Conservation (phyloP, 192 early-diverging fungal species). For the Funneliformis mosseae region DNA sequence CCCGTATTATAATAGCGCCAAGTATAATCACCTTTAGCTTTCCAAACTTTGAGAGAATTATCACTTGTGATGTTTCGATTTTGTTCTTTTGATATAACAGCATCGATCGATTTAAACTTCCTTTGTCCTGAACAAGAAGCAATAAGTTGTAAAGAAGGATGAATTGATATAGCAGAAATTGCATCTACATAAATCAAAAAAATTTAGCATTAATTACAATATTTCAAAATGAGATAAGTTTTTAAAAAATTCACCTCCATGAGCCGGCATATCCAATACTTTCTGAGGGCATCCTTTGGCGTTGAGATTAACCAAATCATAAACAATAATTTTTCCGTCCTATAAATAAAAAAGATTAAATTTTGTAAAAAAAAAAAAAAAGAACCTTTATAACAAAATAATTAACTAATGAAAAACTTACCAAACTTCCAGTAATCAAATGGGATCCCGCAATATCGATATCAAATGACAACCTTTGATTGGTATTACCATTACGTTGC, state of each 20-base stretch:
- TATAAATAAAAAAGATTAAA: conserved; percentile 21
- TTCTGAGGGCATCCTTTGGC: conserved; percentile 29
- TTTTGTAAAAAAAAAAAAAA: background rate
- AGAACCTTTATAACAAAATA: background rate
- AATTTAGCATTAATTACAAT: background rate
- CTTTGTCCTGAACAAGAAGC: conserved; percentile 78
- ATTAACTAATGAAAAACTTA: conserved; percentile 23
- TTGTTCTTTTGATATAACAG: conserved; percentile 13
- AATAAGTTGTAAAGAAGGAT: conserved; percentile 68
- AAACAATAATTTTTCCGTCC: conserved; percentile 49
- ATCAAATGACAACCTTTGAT: conserved; percentile 75
- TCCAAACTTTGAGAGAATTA: conserved; percentile 46
- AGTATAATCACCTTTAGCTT: conserved; percentile 18
- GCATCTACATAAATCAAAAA: conserved; percentile 47
- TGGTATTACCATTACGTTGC: conserved; percentile 58
- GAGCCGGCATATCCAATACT: conserved; percentile 22
- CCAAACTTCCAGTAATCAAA: conserved; percentile 65
- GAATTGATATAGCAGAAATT: conserved; percentile 57
- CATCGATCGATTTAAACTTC: conserved; percentile 38
- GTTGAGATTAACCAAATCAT: conserved; percentile 37
- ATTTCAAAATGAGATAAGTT: background rate
- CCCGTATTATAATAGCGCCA: conserved; percentile 8
- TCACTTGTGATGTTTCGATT: conserved; percentile 27
- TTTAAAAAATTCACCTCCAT: conserved; percentile 33
- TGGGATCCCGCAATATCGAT: conserved; percentile 61